A percentile compares a stretch with the other conserved stretches of the same genome.
Conservation (phyloP, 2,329 filamentous ascomycete species). For the Lanzia echinophila region DNA sequence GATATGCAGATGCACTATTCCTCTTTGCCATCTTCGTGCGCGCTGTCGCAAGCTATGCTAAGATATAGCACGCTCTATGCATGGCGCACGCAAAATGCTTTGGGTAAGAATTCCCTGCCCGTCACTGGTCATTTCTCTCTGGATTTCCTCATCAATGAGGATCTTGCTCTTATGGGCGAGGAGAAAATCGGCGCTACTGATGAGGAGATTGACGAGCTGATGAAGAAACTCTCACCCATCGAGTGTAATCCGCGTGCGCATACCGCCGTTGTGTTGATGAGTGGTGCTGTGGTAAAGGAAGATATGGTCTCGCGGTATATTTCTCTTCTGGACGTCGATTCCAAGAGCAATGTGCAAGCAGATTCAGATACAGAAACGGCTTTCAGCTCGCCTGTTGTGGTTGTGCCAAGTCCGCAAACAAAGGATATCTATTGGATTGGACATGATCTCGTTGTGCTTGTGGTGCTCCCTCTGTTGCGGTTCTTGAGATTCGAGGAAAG, state of each 20-base stretch:
- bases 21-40: conserved; percentile 47
- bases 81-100: background rate
- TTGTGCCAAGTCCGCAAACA: conserved; percentile 20
- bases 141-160: background rate
- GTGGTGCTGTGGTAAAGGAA: conserved; percentile 30
- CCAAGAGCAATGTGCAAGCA: no score
- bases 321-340: conserved; percentile 31
- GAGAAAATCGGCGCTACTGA: background rate
- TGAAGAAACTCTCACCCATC: conserved; percentile 53
- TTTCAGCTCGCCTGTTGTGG: conserved; percentile 10
- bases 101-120: conserved; percentile 32
- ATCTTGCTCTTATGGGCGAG: background rate
- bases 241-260: conserved; percentile 67
- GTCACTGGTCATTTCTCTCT: conserved; percentile 65
- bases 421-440: conserved; percentile 57
- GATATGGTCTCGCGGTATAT: conserved; percentile 46
- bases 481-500: conserved; percentile 24
- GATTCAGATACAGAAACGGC: background rate
- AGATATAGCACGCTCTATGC: conserved; percentile 57
- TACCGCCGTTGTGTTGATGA: conserved; percentile 59
- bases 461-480: conserved; percentile 41
- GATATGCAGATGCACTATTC: conserved; percentile 53
- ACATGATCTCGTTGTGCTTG: conserved; percentile 48
- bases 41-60: conserved; percentile 53
- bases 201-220: conserved; percentile 17